Evolutionary conservation across 192 early-diverging fungal genomes (phyloP).

Genomic region (Podila horticola): DNA sequence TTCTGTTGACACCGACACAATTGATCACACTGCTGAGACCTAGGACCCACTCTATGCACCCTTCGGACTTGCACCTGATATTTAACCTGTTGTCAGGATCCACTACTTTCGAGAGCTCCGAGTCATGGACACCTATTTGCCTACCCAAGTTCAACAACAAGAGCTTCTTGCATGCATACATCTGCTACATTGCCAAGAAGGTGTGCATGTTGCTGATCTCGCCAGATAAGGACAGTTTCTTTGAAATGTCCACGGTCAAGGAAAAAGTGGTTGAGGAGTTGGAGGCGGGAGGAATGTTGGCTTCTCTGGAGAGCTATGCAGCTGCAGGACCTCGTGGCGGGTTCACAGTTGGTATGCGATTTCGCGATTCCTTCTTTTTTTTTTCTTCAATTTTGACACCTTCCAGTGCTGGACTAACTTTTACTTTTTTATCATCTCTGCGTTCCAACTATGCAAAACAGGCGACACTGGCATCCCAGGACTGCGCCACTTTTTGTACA

Average conservation of each 20-base stretch:
- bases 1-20: conserved; percentile 80
- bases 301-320: conserved; percentile 28
- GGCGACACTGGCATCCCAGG: conserved; percentile 70
- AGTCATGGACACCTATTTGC: conserved; percentile 96
- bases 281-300: conserved; percentile 27
- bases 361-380: background rate
- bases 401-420: background rate
- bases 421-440: background rate
- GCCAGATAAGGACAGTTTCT: conserved; percentile 87
- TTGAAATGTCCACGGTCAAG: conserved; percentile 78
- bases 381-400: background rate
- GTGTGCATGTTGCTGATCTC: conserved; percentile 80
- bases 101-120: conserved; percentile 77
- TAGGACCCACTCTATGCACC: conserved; percentile 82
- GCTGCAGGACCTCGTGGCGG: conserved; percentile 38
- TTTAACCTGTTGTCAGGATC: conserved; percentile 85
- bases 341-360: conserved; percentile 44
- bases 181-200: conserved; percentile 81
- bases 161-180: conserved; percentile 90
- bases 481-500: conserved; percentile 80
- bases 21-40: conserved; percentile 81
- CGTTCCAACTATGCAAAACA: too few species aligned
- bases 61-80: conserved; percentile 81
- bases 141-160: conserved; percentile 90
- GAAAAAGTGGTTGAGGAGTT: conserved; percentile 68